These are phyloP conservation scores for Ceratocystis alfenasii DNA, from an alignment of 2,329 filamentous ascomycete genomes.

Conservation along the genomic window DNA sequence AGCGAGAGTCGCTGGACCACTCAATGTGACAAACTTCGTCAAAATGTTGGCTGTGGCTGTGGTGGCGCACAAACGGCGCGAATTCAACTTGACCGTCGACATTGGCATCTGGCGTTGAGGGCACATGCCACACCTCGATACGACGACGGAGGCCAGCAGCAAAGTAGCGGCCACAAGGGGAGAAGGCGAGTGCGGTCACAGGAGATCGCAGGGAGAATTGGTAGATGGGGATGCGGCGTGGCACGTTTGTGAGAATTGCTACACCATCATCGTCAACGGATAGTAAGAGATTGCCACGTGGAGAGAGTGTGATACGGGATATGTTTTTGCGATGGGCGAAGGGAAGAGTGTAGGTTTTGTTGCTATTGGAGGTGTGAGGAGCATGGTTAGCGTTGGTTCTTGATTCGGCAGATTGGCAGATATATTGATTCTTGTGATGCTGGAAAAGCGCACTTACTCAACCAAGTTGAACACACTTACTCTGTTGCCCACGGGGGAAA, in stretches of 20 bases:
- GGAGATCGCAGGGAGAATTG: conserved; percentile 88
- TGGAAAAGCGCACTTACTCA: conserved; percentile 48
- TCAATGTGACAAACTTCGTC: conserved; percentile 76
- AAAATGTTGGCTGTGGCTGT: conserved; percentile 77
- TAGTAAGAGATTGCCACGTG: conserved; percentile 81
- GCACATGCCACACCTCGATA: conserved; percentile 93
- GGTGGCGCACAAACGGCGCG: conserved; percentile 82
- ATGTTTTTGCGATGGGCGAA: conserved; percentile 95
- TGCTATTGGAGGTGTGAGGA: conserved; percentile 38
- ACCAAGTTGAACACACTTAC: conserved; percentile 94
- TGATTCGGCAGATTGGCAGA: no score
- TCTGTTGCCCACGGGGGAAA: conserved; percentile 91
- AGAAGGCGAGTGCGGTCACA: conserved; percentile 76
- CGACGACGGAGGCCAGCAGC: conserved; percentile 76
- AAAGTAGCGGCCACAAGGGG: conserved; percentile 82
- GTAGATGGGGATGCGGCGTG: conserved; percentile 73
- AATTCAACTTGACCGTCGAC: conserved; percentile 78
- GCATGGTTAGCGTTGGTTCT: not conserved
- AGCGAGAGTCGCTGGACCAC: conserved; percentile 93
- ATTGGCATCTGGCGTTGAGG: conserved; percentile 71
- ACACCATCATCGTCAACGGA: conserved; percentile 89
- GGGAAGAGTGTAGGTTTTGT: conserved; percentile 74
- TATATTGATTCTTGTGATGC: not conserved
- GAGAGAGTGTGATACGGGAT: conserved; percentile 72
- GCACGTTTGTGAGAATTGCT: conserved; percentile 84